Base-by-base conservation (phyloP, 2,329 filamentous ascomycete genomes). In the Aspergillus vadensis region DNA sequence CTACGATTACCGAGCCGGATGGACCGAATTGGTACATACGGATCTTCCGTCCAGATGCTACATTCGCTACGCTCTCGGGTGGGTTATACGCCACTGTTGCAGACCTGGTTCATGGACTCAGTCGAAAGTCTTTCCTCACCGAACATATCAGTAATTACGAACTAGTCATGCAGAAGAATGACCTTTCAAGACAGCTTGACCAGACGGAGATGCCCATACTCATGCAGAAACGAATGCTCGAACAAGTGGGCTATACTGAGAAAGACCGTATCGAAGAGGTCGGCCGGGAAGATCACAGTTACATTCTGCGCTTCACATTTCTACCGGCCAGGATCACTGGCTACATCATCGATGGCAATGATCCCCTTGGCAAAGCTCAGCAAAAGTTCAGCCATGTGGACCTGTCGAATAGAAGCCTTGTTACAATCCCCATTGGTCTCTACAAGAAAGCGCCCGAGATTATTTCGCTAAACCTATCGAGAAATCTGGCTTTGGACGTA, bases 341-440 rank as follows among this genome's bases (percentile, higher is more conserved):
- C 52, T 87, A 89, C 64, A 83, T 88, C 47, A 87, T 91, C 23
- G 89, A 93, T 66, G 83, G 83, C 65, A 27, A 50, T 30, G 94
- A 98, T 70, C 85, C 89, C 25, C 87, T 96, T 65, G 88, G 86
- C 72, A 92, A 92, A 71, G 86, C 25, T 17, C 47, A 90, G 74
- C 89, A 93, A 68, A 97, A 97, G 72, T 92, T 95, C 77, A 97
- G 90, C 74, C 92, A 98, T 74, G 91, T 99, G 68, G 93, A 99
- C 73, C 84, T 99, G 14, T 89, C 91, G 56, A 92, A 92, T 49
- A 89, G 90, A 58, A 98, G 97, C 72, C 84, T 99, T 51, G 88
- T 96, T 70, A 96, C 94, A 7, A 98, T 99, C 57, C 95, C 95
- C 3, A 97, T 99, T 67, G 90, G 89, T 0, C 85, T 99, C 10